A percentile compares a stretch with the other conserved stretches of the same genome.
Conservation (phyloP, 768 basidiomycete species). For the Mycena metata region DNA sequence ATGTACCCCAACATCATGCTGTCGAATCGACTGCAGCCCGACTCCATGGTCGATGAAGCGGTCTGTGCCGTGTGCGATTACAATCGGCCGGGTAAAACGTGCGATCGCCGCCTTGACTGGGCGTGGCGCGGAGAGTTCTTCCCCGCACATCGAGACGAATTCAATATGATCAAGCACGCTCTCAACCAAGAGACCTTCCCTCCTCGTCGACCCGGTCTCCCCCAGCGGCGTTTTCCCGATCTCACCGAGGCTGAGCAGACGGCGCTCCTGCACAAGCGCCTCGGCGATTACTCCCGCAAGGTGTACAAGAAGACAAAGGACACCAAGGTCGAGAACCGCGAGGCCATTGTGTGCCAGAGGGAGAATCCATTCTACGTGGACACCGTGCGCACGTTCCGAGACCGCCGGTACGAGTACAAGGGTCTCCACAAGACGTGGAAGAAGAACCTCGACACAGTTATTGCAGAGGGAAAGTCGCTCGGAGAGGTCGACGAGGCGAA, state of each 20-base stretch:
- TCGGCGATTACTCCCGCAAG: constrained; percentile 98
- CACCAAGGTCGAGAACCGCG: constrained; percentile 93
- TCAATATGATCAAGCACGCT: constrained; percentile 98
- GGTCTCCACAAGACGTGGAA: constrained; percentile 99
- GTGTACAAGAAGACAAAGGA: constrained; percentile 99
- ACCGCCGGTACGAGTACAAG: constrained; percentile 99
- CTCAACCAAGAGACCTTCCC: constrained; percentile 96
- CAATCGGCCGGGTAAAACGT: constrained; percentile 95
- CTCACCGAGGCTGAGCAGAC: constrained; percentile 89
- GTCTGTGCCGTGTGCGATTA: constrained; percentile 98
- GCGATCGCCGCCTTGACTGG: constrained; percentile 95
- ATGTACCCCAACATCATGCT: constrained; percentile 99
- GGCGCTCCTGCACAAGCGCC: constrained; percentile 92
- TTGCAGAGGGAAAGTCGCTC: constrained; percentile 77
- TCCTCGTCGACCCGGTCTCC: constrained; percentile 77
- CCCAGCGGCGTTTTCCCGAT: constrained; percentile 86
- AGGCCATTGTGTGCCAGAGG: constrained; percentile 95
- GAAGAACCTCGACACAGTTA: constrained; percentile 89
- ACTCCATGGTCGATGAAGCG: constrained; percentile 97
- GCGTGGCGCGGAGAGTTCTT: constrained; percentile 99
- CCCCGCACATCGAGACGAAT: constrained; percentile 96
- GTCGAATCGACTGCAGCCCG: constrained; percentile 97
- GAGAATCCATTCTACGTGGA: constrained; percentile 99
- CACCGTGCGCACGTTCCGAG: constrained; percentile 96
- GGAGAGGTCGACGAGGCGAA: constrained; percentile 96